These are phyloP conservation scores for Cotoneaster glaucophyllus DNA, from an alignment of 306 rosid genomes.

Conservation along the genomic window DNA sequence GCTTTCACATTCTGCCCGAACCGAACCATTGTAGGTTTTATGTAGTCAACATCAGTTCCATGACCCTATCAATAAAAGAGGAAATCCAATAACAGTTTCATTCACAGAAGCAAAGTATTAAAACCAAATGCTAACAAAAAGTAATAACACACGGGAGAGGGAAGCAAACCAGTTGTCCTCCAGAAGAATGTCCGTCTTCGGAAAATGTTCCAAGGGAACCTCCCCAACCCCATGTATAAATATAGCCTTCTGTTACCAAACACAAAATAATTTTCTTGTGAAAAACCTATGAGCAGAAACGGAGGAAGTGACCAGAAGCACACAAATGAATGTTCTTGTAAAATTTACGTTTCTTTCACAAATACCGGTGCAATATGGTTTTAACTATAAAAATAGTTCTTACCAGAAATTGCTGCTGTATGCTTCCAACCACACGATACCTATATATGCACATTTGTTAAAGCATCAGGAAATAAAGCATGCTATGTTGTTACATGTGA, in stretches of 20 bases:
- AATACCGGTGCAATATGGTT: background rate
- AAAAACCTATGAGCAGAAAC: background rate
- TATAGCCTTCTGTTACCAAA: constrained; percentile 48
- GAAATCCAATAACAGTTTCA: background rate
- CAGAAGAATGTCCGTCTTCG: constrained; percentile 75
- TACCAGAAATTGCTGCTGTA: constrained; percentile 86
- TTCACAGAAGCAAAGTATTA: background rate
- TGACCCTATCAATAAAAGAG: constrained; percentile 55
- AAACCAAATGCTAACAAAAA: background rate
- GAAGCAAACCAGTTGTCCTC: constrained; percentile 83
- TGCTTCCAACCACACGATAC: constrained; percentile 99
- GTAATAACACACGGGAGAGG: constrained; percentile 9
- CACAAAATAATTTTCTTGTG: background rate
- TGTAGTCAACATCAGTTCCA: constrained; percentile 78
- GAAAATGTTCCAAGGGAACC: constrained; percentile 93
- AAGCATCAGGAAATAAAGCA: constrained; percentile 1
- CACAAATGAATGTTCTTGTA: too few relatives aligned
- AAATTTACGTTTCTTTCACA: too few relatives aligned
- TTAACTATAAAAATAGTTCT: background rate
- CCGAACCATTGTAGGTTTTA: constrained; percentile 55
- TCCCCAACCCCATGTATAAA: constrained; percentile 99
- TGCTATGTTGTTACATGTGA: background rate
- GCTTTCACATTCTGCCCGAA: constrained; percentile 57
- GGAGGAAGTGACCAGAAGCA: background rate
- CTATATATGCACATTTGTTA: constrained; percentile 27